Conservation (phyloP, 1,284 basidiomycete species). For the Porphyrellus sp. region DNA sequence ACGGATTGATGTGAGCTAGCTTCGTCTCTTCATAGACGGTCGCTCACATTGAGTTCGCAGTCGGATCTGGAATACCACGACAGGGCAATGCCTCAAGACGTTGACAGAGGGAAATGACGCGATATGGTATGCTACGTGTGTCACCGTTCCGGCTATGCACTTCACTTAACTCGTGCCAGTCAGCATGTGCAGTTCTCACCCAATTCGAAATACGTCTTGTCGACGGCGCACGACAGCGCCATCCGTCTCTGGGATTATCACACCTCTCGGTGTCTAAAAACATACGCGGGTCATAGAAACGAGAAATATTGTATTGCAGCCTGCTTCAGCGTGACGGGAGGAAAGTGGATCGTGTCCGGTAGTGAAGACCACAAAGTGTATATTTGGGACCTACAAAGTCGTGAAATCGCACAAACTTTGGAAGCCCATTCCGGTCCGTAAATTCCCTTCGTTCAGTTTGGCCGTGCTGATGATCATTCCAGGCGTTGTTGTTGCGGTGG, state of each 20-base stretch:
- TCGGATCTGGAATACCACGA: conserved; percentile 91
- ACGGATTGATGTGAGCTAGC: conserved; percentile 89
- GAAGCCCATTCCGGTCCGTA: conserved; percentile 70
- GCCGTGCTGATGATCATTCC: neutral
- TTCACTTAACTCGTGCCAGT: conserved; percentile 38
- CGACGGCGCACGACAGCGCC: conserved; percentile 86
- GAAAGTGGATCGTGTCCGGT: conserved; percentile 88
- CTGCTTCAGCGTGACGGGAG: conserved; percentile 78
- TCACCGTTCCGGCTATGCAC: neutral
- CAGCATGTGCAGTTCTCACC: conserved; percentile 92
- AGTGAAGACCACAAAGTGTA: conserved; percentile 89
- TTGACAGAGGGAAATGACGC: conserved; percentile 88
- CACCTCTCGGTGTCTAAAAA: conserved; percentile 87
- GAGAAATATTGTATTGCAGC: conserved; percentile 75
- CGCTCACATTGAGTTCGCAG: conserved; percentile 40
- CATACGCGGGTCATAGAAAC: conserved; percentile 82
- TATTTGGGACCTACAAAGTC: conserved; percentile 89
- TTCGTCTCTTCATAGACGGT: conserved; percentile 12
- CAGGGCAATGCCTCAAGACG: conserved; percentile 95
- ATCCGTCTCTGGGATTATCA: conserved; percentile 96
- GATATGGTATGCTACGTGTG: conserved; percentile 65
- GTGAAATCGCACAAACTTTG: conserved; percentile 75
- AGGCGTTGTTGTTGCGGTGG: conserved; percentile 76
- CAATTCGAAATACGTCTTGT: conserved; percentile 89
- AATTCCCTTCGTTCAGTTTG: neutral